These are phyloP conservation scores for Mrakiaceae sp. DNA, from an alignment of 1,284 basidiomycete species.

Conservation along the genomic window DNA sequence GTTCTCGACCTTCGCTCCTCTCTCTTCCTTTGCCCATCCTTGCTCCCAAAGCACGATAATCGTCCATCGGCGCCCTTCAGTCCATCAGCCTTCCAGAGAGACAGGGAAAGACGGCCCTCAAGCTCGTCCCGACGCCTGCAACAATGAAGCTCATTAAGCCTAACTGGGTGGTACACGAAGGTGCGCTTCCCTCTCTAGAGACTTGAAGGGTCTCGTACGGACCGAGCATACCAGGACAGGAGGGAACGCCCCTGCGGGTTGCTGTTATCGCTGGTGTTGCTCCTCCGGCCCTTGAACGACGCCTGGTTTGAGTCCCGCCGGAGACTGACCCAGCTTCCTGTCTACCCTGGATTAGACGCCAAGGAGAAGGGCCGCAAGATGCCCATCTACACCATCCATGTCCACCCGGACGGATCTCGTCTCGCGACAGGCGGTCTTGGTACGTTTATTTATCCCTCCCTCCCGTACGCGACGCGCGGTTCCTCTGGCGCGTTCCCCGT, in stretches of 20 bases:
- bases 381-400: constrained; percentile 84
- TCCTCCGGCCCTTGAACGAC: background rate
- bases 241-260: constrained; percentile 1
- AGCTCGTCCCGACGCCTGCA: too few species aligned
- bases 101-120: too few species aligned
- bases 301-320: background rate
- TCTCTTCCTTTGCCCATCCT: too few species aligned
- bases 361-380: constrained; percentile 51
- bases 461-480: background rate
- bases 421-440: constrained; percentile 87
- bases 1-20: too few species aligned
- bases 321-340: too few species aligned
- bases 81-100: too few species aligned
- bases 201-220: background rate
- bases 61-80: too few species aligned
- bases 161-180: constrained; percentile 34
- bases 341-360: background rate
- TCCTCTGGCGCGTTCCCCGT: background rate
- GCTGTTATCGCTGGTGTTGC: background rate
- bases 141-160: constrained; percentile 35
- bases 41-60: too few species aligned
- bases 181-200: constrained; percentile 14
- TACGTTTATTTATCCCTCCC: constrained; percentile 19
- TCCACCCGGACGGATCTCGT: constrained; percentile 90
- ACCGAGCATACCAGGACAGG: constrained; percentile 10